Conservation (phyloP, 768 basidiomycete species). For the Collybiopsis luxurians region DNA sequence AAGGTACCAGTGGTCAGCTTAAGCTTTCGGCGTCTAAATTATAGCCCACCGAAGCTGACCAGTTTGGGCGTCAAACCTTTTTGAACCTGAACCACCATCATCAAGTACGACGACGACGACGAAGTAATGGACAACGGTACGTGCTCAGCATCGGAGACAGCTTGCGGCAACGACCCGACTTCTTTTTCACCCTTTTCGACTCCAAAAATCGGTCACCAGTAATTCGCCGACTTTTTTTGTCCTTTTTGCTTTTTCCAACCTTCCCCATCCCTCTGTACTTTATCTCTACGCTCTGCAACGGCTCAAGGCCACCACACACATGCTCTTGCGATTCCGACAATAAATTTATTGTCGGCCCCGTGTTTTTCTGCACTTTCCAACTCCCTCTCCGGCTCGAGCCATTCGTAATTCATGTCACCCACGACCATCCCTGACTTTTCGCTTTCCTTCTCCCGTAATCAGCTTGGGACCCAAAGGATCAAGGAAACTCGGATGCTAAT, state of each 20-base stretch:
- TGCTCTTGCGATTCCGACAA: neutral
- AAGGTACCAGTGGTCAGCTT: no score
- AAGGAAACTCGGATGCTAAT: conserved; percentile 33
- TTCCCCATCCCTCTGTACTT: neutral
- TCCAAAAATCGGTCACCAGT: conserved; percentile 18
- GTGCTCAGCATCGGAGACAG: conserved; percentile 76
- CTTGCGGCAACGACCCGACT: conserved; percentile 56
- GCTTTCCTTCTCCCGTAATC: conserved; percentile 36
- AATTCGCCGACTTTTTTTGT: conserved; percentile 8
- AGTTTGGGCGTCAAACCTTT: no score
- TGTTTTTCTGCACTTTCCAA: neutral
- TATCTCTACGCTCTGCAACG: conserved; percentile 3
- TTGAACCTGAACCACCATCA: neutral
- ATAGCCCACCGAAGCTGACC: no score
- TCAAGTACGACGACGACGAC: neutral
- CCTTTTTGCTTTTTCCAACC: conserved; percentile 1
- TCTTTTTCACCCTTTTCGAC: conserved; percentile 38
- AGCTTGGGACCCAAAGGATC: conserved; percentile 84
- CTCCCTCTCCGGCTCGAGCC: no score
- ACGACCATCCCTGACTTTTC: conserved; percentile 23
- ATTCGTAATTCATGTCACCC: neutral
- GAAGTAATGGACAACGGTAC: conserved; percentile 51
- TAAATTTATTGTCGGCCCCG: no score
- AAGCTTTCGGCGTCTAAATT: no score
- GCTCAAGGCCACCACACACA: conserved; percentile 30